Base-by-base conservation (phyloP, 208 protist genomes). In the Eutreptiella sp. region DNA sequence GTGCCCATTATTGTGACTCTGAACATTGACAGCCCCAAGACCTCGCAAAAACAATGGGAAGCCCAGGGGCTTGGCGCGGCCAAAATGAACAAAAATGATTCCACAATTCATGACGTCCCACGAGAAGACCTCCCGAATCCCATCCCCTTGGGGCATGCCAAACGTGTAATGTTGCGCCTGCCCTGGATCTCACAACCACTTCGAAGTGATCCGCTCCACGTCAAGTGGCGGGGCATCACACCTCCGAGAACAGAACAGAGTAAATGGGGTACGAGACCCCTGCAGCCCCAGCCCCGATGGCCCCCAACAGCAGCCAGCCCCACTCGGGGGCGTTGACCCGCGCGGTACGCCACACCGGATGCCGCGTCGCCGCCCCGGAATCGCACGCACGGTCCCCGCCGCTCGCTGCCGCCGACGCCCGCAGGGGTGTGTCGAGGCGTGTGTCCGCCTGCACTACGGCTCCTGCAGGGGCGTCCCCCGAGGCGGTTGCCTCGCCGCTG, bases 161-260 rank as follows among this genome's bases (percentile, higher is more conserved):
- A n/a, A n/a, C n/a, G n/a, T n/a, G n/a, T n/a, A n/a, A n/a, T n/a
- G n/a, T n/a, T n/a, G n/a, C n/a, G n/a, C n/a, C n/a, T n/a, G n/a
- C n/a, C n/a, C n/a, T n/a, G n/a, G n/a, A n/a, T n/a, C n/a, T n/a
- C n/a, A n/a, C n/a, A n/a, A n/a, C n/a, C n/a, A n/a, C n/a, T n/a
- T n/a, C n/a, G n/a, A n/a, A n/a, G n/a, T n/a, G n/a, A n/a, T n/a
- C n/a, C n/a, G n/a, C n/a, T n/a, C n/a, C n/a, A n/a, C n/a, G n/a
- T n/a, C n/a, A n/a, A n/a, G n/a, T n/a, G n/a, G n/a, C n/a, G n/a
- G n/a, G n/a, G n/a, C n/a, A n/a, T n/a, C n/a, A n/a, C n/a, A n/a
- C n/a, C n/a, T 72, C 46, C 11, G 75, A 72, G 19, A 83, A 62
- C 0, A 88, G 36, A 53, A 88, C 76, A 23, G 58, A 64, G 42